These are phyloP conservation scores for Talaromyces sp. DNA, from an alignment of 2,329 filamentous ascomycete species.

Conservation along the genomic window DNA sequence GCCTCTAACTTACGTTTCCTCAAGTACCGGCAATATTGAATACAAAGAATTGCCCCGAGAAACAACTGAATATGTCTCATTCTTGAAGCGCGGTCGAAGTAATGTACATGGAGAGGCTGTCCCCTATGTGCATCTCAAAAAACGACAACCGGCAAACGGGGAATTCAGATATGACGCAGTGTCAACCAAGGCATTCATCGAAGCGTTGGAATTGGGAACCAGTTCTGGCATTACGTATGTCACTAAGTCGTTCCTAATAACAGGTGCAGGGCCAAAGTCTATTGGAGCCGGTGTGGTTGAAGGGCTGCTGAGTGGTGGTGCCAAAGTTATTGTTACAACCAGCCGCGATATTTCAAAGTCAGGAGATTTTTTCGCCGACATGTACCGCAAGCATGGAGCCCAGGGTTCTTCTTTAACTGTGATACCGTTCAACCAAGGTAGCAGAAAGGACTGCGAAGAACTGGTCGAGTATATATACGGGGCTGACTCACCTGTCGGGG, in stretches of 20 bases:
- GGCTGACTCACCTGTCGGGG: constrained; percentile 91
- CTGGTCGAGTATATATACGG: constrained; percentile 96
- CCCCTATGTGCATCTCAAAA: constrained; percentile 95
- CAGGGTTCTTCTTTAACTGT: constrained; percentile 95
- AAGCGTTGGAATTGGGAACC: constrained; percentile 84
- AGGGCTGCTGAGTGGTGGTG: constrained; percentile 91
- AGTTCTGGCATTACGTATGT: constrained; percentile 78
- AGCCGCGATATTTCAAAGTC: constrained; percentile 96
- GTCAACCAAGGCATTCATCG: constrained; percentile 85
- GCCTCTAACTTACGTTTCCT: not conserved
- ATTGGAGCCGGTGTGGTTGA: constrained; percentile 96
- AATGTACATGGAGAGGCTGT: constrained; percentile 72
- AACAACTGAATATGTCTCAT: constrained; percentile 55
- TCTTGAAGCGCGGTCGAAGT: not conserved
- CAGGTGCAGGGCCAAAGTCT: constrained; percentile 92
- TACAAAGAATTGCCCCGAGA: constrained; percentile 83
- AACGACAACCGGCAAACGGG: constrained; percentile 82
- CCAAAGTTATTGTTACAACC: constrained; percentile 93
- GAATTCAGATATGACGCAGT: constrained; percentile 99
- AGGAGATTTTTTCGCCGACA: constrained; percentile 97
- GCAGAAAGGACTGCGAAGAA: constrained; percentile 70
- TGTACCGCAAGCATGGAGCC: constrained; percentile 91
- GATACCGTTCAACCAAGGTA: constrained; percentile 97
- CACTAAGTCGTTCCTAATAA: constrained; percentile 96
- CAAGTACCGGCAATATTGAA: constrained; percentile 85